Evolutionary conservation across 306 rosid genomes (phyloP).

Genomic region (Pachyrhizus erosus): DNA sequence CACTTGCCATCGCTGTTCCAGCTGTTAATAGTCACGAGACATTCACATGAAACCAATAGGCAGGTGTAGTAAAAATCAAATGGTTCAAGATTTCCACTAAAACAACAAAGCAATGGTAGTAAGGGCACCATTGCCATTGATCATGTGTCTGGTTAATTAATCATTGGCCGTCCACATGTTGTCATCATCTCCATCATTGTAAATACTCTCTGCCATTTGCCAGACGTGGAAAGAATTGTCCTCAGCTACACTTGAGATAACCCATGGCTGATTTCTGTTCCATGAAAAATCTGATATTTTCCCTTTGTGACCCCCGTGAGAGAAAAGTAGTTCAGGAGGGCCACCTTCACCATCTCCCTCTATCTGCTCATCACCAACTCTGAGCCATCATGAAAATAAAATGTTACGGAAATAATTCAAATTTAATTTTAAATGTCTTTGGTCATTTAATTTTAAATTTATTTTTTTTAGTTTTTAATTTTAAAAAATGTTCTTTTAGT

Average conservation of each 20-base stretch:
- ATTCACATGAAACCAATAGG: neutral
- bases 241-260: constrained; percentile 88
- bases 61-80: neutral
- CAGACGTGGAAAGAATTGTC: constrained; percentile 89
- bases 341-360: constrained; percentile 92
- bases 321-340: constrained; percentile 88
- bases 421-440: too few species aligned
- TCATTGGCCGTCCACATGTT: constrained; percentile 39
- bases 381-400: constrained; percentile 39
- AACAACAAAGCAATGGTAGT: constrained; percentile 22
- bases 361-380: constrained; percentile 85
- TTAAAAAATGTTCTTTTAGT: too few species aligned
- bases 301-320: constrained; percentile 91
- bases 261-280: constrained; percentile 84
- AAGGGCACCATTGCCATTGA: neutral
- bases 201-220: constrained; percentile 85
- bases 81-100: neutral
- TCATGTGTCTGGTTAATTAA: neutral
- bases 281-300: constrained; percentile 94
- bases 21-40: neutral
- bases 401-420: neutral
- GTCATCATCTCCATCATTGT: constrained; percentile 55
- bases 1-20: constrained; percentile 15
- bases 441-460: too few species aligned
- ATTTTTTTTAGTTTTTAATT: too few species aligned